Base-by-base conservation (phyloP, 257 asterid species). In the Craterostigma plantagineum region DNA sequence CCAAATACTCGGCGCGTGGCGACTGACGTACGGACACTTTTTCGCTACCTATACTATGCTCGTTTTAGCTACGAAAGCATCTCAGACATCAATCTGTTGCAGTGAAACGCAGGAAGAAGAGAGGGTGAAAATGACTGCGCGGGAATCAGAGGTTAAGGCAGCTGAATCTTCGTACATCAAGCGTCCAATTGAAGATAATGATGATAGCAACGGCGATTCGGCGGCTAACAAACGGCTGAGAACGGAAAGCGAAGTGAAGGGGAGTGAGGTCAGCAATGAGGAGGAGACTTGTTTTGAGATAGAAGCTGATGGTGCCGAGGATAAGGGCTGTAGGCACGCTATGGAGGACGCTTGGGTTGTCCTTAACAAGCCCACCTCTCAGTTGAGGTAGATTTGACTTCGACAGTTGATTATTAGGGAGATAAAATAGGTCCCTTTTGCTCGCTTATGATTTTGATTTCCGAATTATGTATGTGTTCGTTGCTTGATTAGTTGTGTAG, bases 301-400 rank as follows among this genome's bases (percentile, higher is more conserved):
- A 11, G 87, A 84, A 59, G 93, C 92, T 44, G 81, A 72, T 52
- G 93, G 73, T 9, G 92, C 95, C 42, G 95, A 84, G 60, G 93
- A 84, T 61, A 79, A 68, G 49, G 95, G 95, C 16, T 69, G 75
- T 13, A 67, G 93, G 34, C 90, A 74, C 52, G 45, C 76, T 8
- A 84, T 84, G 93, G 95, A 84, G 60, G 95, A 84, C 55, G 77
- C 87, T 55, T 73, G 79, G 71, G 72, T 76, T 14, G 68, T 79
- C 49, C 87, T 79, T 59, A 71, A 37, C 18, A 84, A 76, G 47
- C 75, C 92, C 56, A 7, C 63, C 44, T 58, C 58, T 23, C 30
- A 23, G 30, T 23, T 23, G 30, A 23, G 30, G 30, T 23, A 23
- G n/a, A 75, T 60, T 11, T 62, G 53, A 55, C 72, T 74, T 17